Base-by-base conservation (phyloP, 257 asterid species). In the Solanum rostratum region DNA sequence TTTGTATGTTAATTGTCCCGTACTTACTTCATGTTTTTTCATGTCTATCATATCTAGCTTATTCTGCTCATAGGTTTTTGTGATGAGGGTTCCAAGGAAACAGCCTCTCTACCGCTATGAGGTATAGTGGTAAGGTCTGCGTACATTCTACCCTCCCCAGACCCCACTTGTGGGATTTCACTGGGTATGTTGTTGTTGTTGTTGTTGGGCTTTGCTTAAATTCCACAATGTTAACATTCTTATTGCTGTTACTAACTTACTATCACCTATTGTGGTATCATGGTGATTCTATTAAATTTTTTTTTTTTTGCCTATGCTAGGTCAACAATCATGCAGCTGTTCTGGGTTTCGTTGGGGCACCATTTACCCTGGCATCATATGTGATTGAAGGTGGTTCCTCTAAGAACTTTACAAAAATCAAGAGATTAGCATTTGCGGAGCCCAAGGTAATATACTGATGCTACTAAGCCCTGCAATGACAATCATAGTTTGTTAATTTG, bases 351-450 rank as follows among this genome's bases (percentile, higher is more conserved):
- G 98, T 97, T 63, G 99, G 98, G 84, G 99, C 99, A 18, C 98
- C 99, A 16, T 97, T 97, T 88, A 95, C 99, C 74, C 91, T 97
- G 52, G 99, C 99, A 24, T 97, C 99, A 15, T 97, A 97, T 84
- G 94, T 90, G 37, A 94, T 97, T 88, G 98, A 97, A 94, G 99
- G 99, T 69, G 98, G 99, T 87, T 97, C 99, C 46, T 97, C 99
- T 18, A 97, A 97, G 91, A 92, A 97, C 89, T 97, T 97, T 88
- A 89, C 99, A 2, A 95, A 95, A 90, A 95, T 97, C 80, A 97
- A 97, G 88, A 91, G 88, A 85, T 83, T 97, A 74, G 99, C 99
- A 83, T 97, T 97, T 91, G 93, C 98, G 2, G 92, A 97, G 88
- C 98, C 99, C 15, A 90, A 92, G 98, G 99, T 97, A 91, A 87